phyloP scores from a whole-genome alignment of 371 early-diverging fungal species.

The Mucor circinelloides region DNA sequence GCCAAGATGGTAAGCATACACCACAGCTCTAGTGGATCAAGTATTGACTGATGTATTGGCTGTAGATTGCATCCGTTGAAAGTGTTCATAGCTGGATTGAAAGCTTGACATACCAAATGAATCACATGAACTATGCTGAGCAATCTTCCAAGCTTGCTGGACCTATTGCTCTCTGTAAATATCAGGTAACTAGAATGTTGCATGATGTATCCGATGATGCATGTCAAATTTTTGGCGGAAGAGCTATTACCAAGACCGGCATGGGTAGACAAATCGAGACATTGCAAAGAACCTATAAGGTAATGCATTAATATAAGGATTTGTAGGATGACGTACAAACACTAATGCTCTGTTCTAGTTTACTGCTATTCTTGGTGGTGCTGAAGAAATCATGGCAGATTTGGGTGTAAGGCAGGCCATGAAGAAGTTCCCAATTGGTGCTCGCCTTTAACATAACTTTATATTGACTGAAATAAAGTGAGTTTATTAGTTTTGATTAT shows the following conservation, averaged over 20 bases:
- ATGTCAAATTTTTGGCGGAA: constrained; percentile 90
- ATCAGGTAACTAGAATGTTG: constrained; percentile 83
- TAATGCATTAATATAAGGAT: no score
- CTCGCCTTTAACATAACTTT: background rate
- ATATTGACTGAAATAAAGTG: background rate
- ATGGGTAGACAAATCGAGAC: constrained; percentile 90
- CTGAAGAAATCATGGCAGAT: constrained; percentile 72
- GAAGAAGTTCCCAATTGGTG: constrained; percentile 37
- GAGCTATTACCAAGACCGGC: constrained; percentile 75
- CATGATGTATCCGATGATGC: constrained; percentile 91
- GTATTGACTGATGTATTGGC: constrained; percentile 63
- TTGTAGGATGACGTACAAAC: no score
- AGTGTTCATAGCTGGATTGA: constrained; percentile 90
- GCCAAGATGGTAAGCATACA: constrained; percentile 56
- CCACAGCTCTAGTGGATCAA: constrained; percentile 67
- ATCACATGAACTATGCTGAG: constrained; percentile 64
- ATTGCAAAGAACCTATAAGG: constrained; percentile 74
- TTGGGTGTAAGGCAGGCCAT: constrained; percentile 80
- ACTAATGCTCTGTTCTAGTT: no score
- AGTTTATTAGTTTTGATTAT: no score
- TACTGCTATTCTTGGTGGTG: constrained; percentile 62
- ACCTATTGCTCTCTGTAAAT: constrained; percentile 87
- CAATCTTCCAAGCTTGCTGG: constrained; percentile 81
- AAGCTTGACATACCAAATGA: constrained; percentile 66
- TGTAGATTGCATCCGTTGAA: constrained; percentile 59